These are phyloP conservation scores for Syzygium jambos DNA, from an alignment of 345 rosid genomes.

Conservation along the genomic window DNA sequence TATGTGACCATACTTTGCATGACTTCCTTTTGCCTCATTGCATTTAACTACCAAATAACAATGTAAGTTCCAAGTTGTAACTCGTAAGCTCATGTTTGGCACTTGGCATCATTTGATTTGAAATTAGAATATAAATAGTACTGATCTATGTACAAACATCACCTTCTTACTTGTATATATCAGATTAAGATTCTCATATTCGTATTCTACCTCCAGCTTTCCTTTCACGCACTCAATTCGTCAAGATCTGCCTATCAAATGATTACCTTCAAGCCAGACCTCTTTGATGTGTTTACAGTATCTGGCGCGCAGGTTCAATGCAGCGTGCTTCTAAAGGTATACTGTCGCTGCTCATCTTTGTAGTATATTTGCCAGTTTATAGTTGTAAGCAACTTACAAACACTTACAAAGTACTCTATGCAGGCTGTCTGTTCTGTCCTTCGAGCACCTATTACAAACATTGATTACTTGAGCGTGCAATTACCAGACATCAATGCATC, in stretches of 20 bases:
- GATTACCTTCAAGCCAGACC: conserved; percentile 49
- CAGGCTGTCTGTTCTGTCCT: conserved; percentile 85
- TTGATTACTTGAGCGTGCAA: conserved; percentile 60
- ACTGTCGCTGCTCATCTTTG: not conserved
- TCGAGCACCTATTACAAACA: conserved; percentile 58
- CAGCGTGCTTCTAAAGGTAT: conserved; percentile 77
- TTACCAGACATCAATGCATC: conserved; percentile 68
- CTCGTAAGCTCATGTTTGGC: not conserved
- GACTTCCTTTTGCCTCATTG: too few species aligned
- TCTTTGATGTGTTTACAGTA: conserved; percentile 55
- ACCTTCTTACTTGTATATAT: not conserved
- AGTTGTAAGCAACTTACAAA: not conserved
- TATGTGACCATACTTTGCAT: too few species aligned
- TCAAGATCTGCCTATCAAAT: conserved; percentile 79
- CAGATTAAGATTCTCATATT: not conserved
- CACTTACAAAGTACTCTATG: not conserved
- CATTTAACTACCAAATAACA: not conserved
- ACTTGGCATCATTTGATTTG: not conserved
- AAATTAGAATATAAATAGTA: too few species aligned
- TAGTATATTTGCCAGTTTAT: too few species aligned
- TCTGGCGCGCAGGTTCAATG: conserved; percentile 50
- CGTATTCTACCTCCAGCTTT: conserved; percentile 26
- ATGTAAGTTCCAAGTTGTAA: too few species aligned
- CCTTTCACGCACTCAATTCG: conserved; percentile 66
- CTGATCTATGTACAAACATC: too few species aligned